Evolutionary conservation across 1,284 basidiomycete genomes (phyloP), one percentile per base, ranked within the genome.

Genomic region (Tremellales sp.): DNA sequence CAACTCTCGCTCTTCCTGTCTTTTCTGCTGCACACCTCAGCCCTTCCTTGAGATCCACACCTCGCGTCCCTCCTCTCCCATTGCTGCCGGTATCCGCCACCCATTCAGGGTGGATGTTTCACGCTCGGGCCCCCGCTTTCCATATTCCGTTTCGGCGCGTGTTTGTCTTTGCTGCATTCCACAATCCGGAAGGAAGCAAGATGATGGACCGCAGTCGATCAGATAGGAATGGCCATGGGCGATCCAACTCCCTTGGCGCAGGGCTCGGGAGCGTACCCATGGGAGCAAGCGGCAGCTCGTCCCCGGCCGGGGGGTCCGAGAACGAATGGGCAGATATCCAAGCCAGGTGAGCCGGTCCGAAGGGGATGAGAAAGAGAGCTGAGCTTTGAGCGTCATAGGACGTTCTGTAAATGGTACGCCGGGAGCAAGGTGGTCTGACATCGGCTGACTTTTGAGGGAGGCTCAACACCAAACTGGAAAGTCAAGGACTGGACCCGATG

Each of bases 381-480:
- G 42, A 51, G 19, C 19, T 44, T 25, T 40, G 7, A 12, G 37
- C 4, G 29, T 22, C 18, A 34, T 48, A 68, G 65, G 51, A 69
- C 68, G 5, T 73, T 73, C 46, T 71, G 68, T 42, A 68, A 63
- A 63, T 73, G 71, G 71, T 71, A 28, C 33, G 63, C 51, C 14
- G 1, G 29, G 9, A 26, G 19, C 24, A 18, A 14, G 14, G 18
- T 16, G 33, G 39, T 29, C 37, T 36, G n/a, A 12, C 24, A 22
- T 31, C 33, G 16, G 13, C 37, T 14, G 7, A n/a, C 28, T 10
- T 35, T 7, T 21, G 22, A 40, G 9, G 18, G 83, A 79, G 94
- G 94, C 79, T 98, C 51, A 98, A 98, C 66, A 91, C 91, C 6
- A 94, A 94, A 69, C 80, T 98, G 28, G 90, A 95, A 65, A 77